Evolutionary conservation across 345 rosid species (phyloP).

Genomic region (Arabidopsis arenosa): DNA sequence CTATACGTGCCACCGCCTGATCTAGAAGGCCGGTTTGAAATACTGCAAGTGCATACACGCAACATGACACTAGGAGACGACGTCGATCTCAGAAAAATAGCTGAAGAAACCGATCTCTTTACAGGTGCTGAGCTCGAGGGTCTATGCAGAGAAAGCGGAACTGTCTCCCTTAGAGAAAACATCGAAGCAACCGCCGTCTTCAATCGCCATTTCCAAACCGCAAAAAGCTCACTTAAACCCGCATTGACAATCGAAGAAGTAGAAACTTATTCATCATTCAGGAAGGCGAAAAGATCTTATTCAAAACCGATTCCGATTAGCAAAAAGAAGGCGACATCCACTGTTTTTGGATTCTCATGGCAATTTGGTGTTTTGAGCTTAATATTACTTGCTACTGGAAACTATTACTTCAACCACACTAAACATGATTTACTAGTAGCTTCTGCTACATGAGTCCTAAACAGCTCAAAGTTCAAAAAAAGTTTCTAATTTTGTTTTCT

Average conservation of each 20-base stretch:
- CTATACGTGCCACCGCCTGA: constrained; percentile 88
- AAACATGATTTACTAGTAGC: constrained; percentile 25
- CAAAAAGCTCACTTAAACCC: constrained; percentile 69
- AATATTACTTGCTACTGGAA: constrained; percentile 47
- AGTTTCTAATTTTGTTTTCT: neutral
- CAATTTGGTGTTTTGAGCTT: constrained; percentile 48
- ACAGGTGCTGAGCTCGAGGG: constrained; percentile 92
- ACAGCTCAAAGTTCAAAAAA: neutral
- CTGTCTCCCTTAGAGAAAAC: constrained; percentile 82
- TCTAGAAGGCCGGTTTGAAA: constrained; percentile 75
- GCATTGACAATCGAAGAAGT: constrained; percentile 69
- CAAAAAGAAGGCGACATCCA: constrained; percentile 31
- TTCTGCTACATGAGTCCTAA: constrained; percentile 45
- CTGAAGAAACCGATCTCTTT: constrained; percentile 79
- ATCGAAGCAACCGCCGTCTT: constrained; percentile 63
- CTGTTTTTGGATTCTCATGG: constrained; percentile 30
- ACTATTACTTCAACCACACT: constrained; percentile 46
- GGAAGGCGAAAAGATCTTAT: constrained; percentile 39
- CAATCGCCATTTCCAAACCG: constrained; percentile 71
- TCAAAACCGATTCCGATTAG: constrained; percentile 13
- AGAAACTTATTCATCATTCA: constrained; percentile 65
- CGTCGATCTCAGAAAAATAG: constrained; percentile 69
- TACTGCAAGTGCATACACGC: constrained; percentile 75
- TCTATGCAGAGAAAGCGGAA: constrained; percentile 86
- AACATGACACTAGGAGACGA: constrained; percentile 74